Base-by-base conservation (phyloP, 208 protist species). In the Crithidia fasciculata region DNA sequence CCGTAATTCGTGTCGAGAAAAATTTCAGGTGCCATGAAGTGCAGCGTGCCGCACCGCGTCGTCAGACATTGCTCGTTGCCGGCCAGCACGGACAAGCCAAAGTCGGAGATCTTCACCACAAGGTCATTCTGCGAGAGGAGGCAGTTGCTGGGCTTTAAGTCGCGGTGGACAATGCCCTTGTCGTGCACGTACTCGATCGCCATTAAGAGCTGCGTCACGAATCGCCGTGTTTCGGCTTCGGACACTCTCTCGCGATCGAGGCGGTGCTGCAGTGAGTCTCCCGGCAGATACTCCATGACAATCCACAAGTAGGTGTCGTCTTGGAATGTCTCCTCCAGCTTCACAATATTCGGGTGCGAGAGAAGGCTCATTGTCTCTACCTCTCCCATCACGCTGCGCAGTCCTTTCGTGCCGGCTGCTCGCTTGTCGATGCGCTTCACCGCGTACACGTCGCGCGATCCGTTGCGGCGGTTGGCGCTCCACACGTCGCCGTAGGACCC, bases 81-180 rank as follows among this genome's bases (percentile, higher is more conserved):
- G 2, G 94, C 88, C 16, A 96, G 71, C 39, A 95, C 89, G 9
- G 94, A 89, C 40, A 96, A 90, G 6, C 95, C 95, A 84, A 98
- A 98, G 64, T 98, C 95, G 47, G 92, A 93, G 40, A 98, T 91
- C 76, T 97, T 97, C 37, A 96, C 86, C 10, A 88, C 82, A 12
- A 78, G 76, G 45, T 90, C 86, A 36, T 83, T 82, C 28, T 87
- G 79, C 16, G 87, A 86, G 40, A 97, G 62, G 50, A 97, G 89
- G 68, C 89, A 94, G 76, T 97, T 97, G 40, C 89, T 90, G n/a
- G 92, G 92, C 72, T 97, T 97, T n/a, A 97, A 49, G 62, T 97
- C 94, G 37, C 94, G 90, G 68, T 97, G 94, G 8, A 96, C 94
- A 50, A 97, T 95, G 18, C 91, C 92, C 61, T 90, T 92, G 39